Evolutionary conservation across 352 stramenopile species (phyloP), one percentile per base, ranked within the genome.

Genomic region (Poterioochromonas sp.): DNA sequence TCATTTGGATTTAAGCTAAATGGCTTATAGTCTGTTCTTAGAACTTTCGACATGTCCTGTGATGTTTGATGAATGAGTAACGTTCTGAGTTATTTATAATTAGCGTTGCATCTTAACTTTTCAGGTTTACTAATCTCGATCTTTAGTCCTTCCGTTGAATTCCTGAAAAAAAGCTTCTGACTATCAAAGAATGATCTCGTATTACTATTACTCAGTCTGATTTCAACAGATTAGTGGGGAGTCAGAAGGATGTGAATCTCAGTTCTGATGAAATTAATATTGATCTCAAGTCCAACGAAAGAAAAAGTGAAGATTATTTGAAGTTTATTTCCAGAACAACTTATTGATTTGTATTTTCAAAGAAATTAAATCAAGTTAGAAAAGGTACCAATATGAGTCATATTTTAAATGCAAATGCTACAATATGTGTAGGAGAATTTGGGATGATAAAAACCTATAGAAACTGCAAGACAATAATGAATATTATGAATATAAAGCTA

Each of bases 281-380:
- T 58, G 47, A 58, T 58, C 47, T 58, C 47, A 58, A 58, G 47
- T 58, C 47, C 47, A 58, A 58, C 47, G 47, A 58, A 58, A 58
- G 47, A 58, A 58, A 58, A 58, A 58, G 47, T 58, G 47, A 58
- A 58, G 47, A 58, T 58, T 58, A 58, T 58, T 58, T 58, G 47
- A 58, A 58, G 47, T 58, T 58, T 58, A 58, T 58, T 58, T 58
- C 47, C 47, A 58, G 47, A 58, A 58, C 47, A 58, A 58, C 47
- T 58, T 58, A 58, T 58, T 58, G 47, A 58, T 58, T 58, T 58
- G 47, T 58, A 58, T 58, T 58, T 58, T 58, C 47, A 58, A 58
- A 58, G 47, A 58, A 58, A 58, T 58, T 58, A 58, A 58, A 58
- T 58, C 47, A 58, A 58, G 47, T 58, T 58, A 58, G 47, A 58